Conservation (phyloP, 345 rosid genomes). For the Boechera stricta region DNA sequence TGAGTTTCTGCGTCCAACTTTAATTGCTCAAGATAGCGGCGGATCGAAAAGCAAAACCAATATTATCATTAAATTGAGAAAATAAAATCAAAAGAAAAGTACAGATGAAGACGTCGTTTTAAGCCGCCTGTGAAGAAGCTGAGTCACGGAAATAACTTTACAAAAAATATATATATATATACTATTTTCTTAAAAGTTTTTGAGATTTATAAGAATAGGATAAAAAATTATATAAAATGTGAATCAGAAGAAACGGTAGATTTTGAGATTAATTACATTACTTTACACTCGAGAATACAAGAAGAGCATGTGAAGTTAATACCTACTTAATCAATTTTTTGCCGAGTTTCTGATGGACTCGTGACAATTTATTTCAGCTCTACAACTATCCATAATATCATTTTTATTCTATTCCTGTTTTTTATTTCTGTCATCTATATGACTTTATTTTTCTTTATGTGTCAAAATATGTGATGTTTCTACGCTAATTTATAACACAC, state of each 20-base stretch:
- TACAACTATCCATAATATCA: not conserved
- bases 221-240: not conserved
- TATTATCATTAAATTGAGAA: not conserved
- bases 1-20: conserved; percentile 46
- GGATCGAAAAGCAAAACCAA: conserved; percentile 39
- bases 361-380: no score
- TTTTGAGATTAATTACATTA: no score
- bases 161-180: no score
- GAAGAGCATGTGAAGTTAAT: no score
- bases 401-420: not conserved
- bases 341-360: no score
- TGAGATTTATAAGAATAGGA: not conserved
- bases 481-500: not conserved
- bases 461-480: not conserved
- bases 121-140: conserved; percentile 46
- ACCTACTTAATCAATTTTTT: no score
- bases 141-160: conserved; percentile 38
- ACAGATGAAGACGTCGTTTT: conserved; percentile 40
- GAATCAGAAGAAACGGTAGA: no score
- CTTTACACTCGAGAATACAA: no score
- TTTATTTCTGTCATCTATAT: not conserved
- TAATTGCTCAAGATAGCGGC: conserved; percentile 47
- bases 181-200: no score
- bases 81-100: not conserved
- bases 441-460: not conserved